Evolutionary conservation across 345 rosid species (phyloP), one percentile per base, ranked within the genome.

Genomic region (Excoecaria cochinchinensis): DNA sequence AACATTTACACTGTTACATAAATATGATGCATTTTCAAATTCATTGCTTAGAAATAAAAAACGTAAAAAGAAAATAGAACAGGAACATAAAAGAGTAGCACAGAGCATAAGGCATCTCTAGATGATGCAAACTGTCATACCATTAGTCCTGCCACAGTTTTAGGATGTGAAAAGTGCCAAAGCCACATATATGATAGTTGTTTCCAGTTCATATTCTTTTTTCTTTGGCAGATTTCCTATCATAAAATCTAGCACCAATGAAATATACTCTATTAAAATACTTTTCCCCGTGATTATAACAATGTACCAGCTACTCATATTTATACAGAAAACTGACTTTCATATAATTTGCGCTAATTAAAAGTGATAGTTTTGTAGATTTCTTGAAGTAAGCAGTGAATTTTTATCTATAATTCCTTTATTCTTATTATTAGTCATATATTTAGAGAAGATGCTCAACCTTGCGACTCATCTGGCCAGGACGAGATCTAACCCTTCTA

Each of bases 401-500:
- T 22, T 46, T 67, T 17, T 17, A 4, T 22, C 24, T 5, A 0
- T 48, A 67, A 47, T 13, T 47, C n/a, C 48, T 73, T 61, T 38
- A 7, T 15, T 44, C 59, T 73, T 36, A 50, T 21, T 71, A 39
- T 31, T n/a, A 42, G 21, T 21, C 21, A 36, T 13, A n/a, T 11
- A 11, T n/a, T 39, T 16, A 51, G 42, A 48, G 19, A 66, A 74
- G 67, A 67, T 46, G 44, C 48, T 38, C 71, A 62, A 79, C 85
- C 80, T 72, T 69, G 69, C 57, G 56, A 66, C 82, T 79, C 24
- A 82, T 82, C 80, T 82, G 82, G 64, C 82, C 82, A 62, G 78
- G 80, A 36, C 82, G 82, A 40, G 85, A 82, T 76, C 82, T 78
- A 36, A 73, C 67, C 76, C 85, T 79, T 73, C 21, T 80, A 59